A percentile compares a stretch with the other conserved stretches of the same genome.
phyloP scores from a whole-genome alignment of 345 rosid genomes.

The Conringia planisiliqua region DNA sequence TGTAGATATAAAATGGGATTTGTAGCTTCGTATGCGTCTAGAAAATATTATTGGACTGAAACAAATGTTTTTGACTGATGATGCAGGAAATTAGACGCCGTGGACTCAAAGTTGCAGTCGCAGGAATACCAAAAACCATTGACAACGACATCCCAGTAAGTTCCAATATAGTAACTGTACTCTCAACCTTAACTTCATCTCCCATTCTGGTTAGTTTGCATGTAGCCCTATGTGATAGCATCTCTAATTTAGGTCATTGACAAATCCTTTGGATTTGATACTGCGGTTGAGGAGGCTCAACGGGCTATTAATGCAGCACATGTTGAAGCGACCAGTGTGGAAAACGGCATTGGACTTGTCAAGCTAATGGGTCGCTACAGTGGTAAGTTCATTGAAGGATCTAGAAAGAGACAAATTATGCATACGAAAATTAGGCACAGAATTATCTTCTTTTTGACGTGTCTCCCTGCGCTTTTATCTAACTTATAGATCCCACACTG shows the following conservation, averaged over 20 bases:
- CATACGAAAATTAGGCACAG: not conserved
- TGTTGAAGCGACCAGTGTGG: constrained; percentile 75
- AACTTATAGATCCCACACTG: constrained; percentile 10
- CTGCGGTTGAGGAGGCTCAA: constrained; percentile 96
- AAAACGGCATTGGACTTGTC: constrained; percentile 82
- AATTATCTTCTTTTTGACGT: not conserved
- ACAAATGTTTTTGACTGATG: not conserved
- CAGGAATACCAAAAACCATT: constrained; percentile 88
- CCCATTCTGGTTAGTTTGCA: not conserved
- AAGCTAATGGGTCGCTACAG: constrained; percentile 88
- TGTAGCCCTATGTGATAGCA: constrained; percentile 1
- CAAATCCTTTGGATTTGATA: constrained; percentile 88
- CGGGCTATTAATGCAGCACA: constrained; percentile 94
- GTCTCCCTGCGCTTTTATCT: not conserved
- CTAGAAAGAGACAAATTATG: not conserved
- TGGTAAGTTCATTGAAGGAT: constrained; percentile 48
- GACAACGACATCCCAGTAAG: constrained; percentile 93
- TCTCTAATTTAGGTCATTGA: constrained; percentile 70
- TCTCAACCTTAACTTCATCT: not conserved
- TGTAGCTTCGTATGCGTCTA: not conserved
- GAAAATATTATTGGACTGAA: not conserved
- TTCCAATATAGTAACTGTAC: not conserved
- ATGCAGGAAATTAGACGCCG: constrained; percentile 75
- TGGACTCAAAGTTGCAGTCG: constrained; percentile 78
- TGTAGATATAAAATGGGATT: not conserved